Conservation (phyloP, 1,139 yeast genomes). For the Candida sp. region DNA sequence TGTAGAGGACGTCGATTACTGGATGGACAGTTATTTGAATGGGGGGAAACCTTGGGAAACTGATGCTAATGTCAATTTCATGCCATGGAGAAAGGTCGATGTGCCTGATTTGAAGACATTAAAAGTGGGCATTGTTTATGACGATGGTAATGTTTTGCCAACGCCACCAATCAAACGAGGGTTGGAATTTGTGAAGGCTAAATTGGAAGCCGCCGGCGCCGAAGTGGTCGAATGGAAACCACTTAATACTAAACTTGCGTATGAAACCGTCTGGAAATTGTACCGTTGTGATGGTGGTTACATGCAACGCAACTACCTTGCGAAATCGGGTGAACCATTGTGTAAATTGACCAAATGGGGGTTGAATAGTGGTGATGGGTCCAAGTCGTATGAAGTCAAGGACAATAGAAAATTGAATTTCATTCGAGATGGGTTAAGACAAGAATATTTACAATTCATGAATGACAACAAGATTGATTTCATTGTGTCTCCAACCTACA, state of each 20-base stretch:
- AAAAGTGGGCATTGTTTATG: conserved; percentile 38
- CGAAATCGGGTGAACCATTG: conserved; percentile 67
- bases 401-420: conserved; percentile 49
- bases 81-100: conserved; percentile 60
- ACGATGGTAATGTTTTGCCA: conserved; percentile 33
- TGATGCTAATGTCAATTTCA: conserved; percentile 52
- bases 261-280: conserved; percentile 47
- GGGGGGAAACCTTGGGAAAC: conserved; percentile 67
- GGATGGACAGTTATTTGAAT: conserved; percentile 55
- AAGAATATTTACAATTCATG: conserved; percentile 50
- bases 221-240: conserved; percentile 48
- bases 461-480: conserved; percentile 60
- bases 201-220: conserved; percentile 29
- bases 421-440: conserved; percentile 53
- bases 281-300: conserved; percentile 60
- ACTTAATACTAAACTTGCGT: conserved; percentile 45
- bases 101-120: conserved; percentile 37
- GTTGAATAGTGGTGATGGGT: conserved; percentile 57
- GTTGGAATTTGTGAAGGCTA: conserved; percentile 21
- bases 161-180: conserved; percentile 57
- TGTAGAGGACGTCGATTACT: conserved; percentile 60
- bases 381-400: conserved; percentile 32
- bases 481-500: conserved; percentile 64
- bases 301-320: conserved; percentile 47
- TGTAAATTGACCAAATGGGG: conserved; percentile 58